Conservation (phyloP, 495 filamentous ascomycete species). For the Pyronema omphalodes region DNA sequence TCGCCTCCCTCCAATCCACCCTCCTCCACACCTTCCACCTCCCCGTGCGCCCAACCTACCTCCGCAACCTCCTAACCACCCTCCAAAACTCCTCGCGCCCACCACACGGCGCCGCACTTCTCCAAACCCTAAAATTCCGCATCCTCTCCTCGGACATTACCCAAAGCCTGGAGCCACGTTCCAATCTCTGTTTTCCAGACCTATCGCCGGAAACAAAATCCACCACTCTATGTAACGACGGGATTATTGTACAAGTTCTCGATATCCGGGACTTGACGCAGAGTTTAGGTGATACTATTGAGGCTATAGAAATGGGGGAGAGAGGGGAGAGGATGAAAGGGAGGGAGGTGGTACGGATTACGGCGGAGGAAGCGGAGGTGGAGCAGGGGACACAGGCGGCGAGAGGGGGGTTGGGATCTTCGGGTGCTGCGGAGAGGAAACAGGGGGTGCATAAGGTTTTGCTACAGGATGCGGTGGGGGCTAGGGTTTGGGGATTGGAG, state of each 20-base stretch:
- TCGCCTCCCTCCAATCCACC: conserved; percentile 42
- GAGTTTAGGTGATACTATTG: conserved; percentile 68
- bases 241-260: conserved; percentile 57
- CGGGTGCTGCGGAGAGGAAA: conserved; percentile 3
- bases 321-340: conserved; percentile 69
- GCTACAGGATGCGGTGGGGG: conserved; percentile 61
- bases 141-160: conserved; percentile 62
- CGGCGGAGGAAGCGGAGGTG: conserved; percentile 33
- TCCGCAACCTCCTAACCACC: conserved; percentile 23
- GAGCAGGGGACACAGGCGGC: conserved; percentile 10
- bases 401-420: conserved; percentile 4
- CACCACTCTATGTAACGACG: conserved; percentile 33
- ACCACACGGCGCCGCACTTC: conserved; percentile 50
- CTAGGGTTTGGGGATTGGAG: conserved; percentile 54
- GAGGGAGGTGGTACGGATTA: conserved; percentile 58
- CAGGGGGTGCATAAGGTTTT: conserved; percentile 60
- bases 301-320: conserved; percentile 64
- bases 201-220: conserved; percentile 20
- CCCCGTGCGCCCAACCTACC: conserved; percentile 34
- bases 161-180: conserved; percentile 33
- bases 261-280: conserved; percentile 65
- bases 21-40: conserved; percentile 32
- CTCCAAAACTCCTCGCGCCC: background rate
- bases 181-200: conserved; percentile 38
- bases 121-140: conserved; percentile 64